Evolutionary conservation across 139 green algal species (phyloP).

Genomic region (Tetraselmis chui): DNA sequence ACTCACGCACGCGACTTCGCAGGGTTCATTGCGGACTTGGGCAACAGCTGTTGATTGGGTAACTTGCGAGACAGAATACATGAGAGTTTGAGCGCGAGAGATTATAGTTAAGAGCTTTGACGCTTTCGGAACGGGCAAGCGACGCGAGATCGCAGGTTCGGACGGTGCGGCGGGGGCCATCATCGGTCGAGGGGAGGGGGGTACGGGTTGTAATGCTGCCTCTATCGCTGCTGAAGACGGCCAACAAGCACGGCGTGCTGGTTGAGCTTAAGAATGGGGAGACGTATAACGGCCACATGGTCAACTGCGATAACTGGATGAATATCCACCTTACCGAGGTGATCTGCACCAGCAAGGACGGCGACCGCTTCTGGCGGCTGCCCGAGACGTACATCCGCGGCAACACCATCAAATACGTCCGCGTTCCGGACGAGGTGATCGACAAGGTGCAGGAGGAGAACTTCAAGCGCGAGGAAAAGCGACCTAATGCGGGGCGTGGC

Average conservation of each 20-base stretch:
- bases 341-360: conserved; percentile 97
- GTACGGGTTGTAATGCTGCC: no score
- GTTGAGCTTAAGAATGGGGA: conserved; percentile 98
- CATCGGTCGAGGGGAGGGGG: no score
- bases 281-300: conserved; percentile 96
- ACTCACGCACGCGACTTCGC: no score
- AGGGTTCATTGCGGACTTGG: no score
- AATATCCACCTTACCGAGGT: conserved; percentile 96
- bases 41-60: no score
- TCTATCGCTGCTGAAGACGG: conserved; percentile 76
- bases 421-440: conserved; percentile 92
- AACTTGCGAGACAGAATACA: no score
- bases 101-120: no score
- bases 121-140: no score
- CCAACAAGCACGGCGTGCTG: conserved; percentile 82
- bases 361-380: conserved; percentile 93
- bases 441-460: conserved; percentile 83
- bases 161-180: no score
- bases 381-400: conserved; percentile 89
- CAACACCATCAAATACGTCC: conserved; percentile 98
- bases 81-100: no score
- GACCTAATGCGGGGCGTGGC: not conserved
- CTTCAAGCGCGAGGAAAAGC: conserved; percentile 39
- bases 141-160: no score
- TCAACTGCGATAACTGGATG: conserved; percentile 97